Percentiles rank a stretch among this genome's conserved stretches.
Evolutionary conservation across 371 early-diverging fungal genomes (phyloP).

Genomic region (Choanephora cucurbitarum): DNA sequence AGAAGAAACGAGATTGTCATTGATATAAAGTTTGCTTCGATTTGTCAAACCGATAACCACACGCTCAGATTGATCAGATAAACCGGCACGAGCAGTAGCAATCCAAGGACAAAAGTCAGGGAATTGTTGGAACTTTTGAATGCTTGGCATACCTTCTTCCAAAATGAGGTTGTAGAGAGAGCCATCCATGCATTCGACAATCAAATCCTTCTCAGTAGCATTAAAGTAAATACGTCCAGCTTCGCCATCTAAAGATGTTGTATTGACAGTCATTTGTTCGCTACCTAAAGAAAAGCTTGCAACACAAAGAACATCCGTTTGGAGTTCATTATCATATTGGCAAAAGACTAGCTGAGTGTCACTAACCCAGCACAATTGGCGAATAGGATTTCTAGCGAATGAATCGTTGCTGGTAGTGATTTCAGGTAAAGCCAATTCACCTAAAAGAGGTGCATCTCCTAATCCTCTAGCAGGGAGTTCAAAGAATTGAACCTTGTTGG

Average conservation of each 20-base stretch:
- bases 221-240: slow-evolving; percentile 36
- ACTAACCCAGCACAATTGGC: slow-evolving; percentile 41
- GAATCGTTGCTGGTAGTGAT: slow-evolving; percentile 3
- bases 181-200: slow-evolving; percentile 54
- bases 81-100: slow-evolving; percentile 55
- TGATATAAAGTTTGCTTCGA: slow-evolving; percentile 82
- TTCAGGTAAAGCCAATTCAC: slow-evolving; percentile 14
- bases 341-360: slow-evolving; percentile 30
- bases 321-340: slow-evolving; percentile 32
- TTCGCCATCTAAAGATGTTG: slow-evolving; percentile 19
- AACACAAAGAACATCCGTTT: slow-evolving; percentile 30
- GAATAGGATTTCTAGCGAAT: slow-evolving; percentile 22
- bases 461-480: slow-evolving; percentile 39
- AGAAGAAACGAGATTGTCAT: slow-evolving; percentile 65
- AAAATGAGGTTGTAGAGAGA: slow-evolving; percentile 38
- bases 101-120: slow-evolving; percentile 74
- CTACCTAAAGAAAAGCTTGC: slow-evolving; percentile 15
- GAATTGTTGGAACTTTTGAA: slow-evolving; percentile 28
- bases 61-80: slow-evolving; percentile 32
- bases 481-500: slow-evolving; percentile 51
- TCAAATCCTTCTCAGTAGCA: slow-evolving; percentile 32
- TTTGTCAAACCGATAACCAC: slow-evolving; percentile 75
- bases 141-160: slow-evolving; percentile 7
- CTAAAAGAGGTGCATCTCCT: slow-evolving; percentile 24
- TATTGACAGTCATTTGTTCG: slow-evolving; percentile 6